A percentile compares a stretch with the other conserved stretches of the same genome.
These are phyloP conservation scores for Borovskyia barvae DNA, from an alignment of 208 protist species.

Conservation along the genomic window DNA sequence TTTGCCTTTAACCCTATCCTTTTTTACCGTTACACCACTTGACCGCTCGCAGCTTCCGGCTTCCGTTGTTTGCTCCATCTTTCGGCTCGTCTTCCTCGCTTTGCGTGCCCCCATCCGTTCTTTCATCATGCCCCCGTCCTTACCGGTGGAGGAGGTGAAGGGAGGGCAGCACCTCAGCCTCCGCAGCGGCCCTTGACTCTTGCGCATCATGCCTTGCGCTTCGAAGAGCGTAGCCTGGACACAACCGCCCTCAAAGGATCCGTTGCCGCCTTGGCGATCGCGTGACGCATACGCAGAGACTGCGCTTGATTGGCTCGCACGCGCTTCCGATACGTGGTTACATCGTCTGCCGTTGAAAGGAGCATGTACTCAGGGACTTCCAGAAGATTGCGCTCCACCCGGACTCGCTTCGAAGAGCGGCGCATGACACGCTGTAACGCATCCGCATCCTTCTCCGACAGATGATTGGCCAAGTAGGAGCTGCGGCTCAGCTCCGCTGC, in stretches of 20 bases:
- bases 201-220: slow-evolving; percentile 29
- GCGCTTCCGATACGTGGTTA: slow-evolving; percentile 69
- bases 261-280: slow-evolving; percentile 27
- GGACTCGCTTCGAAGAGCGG: slow-evolving; percentile 70
- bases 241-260: slow-evolving; percentile 69
- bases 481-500: slow-evolving; percentile 87
- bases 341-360: slow-evolving; percentile 60
- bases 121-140: no score
- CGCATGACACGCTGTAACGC: slow-evolving; percentile 82
- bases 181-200: not conserved
- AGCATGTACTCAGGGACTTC: slow-evolving; percentile 92
- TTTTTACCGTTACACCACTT: no score
- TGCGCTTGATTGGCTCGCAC: slow-evolving; percentile 63
- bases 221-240: slow-evolving; percentile 42
- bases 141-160: no score
- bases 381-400: slow-evolving; percentile 80
- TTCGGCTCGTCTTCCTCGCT: no score
- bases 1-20: no score
- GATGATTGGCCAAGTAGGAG: slow-evolving; percentile 87
- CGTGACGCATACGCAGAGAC: slow-evolving; percentile 28
- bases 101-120: no score
- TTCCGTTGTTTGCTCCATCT: no score
- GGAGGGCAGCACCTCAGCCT: no score
- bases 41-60: no score
- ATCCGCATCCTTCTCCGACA: slow-evolving; percentile 88